Percentiles rank a stretch among this genome's conserved stretches.
These are phyloP conservation scores for Brassica balearica DNA, from an alignment of 441 rosid genomes.

Conservation along the genomic window DNA sequence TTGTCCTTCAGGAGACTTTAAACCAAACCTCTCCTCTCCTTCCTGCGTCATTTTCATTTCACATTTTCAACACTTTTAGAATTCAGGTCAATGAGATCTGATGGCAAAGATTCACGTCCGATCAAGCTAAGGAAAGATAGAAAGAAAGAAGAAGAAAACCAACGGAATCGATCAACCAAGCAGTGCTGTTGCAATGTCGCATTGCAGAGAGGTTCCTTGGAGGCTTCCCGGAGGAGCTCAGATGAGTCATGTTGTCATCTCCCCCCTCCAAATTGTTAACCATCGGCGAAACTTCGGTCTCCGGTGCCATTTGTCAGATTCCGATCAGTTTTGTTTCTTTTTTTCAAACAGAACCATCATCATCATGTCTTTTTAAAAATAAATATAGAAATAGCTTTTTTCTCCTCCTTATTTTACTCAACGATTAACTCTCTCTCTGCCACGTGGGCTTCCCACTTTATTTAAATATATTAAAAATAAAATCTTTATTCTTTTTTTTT, in stretches of 20 bases:
- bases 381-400: slow-evolving; percentile 31
- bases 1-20: slow-evolving; percentile 54
- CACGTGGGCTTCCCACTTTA: slow-evolving; percentile 32
- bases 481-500: too few species aligned
- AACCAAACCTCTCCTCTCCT: slow-evolving; percentile 56
- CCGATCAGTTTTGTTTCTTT: slow-evolving; percentile 27
- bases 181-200: slow-evolving; percentile 84
- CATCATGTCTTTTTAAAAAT: not conserved
- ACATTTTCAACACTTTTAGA: not conserved
- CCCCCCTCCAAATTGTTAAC: slow-evolving; percentile 48
- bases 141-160: slow-evolving; percentile 42
- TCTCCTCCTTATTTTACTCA: slow-evolving; percentile 42
- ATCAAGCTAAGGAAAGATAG: slow-evolving; percentile 2
- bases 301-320: slow-evolving; percentile 63
- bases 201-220: slow-evolving; percentile 74
- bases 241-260: slow-evolving; percentile 54
- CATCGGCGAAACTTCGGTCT: slow-evolving; percentile 60
- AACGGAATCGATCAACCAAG: slow-evolving; percentile 70
- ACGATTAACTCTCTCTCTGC: slow-evolving; percentile 20
- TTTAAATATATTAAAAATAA: not conserved
- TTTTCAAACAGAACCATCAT: not conserved
- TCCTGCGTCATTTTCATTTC: slow-evolving; percentile 52
- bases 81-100: slow-evolving; percentile 7
- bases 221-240: slow-evolving; percentile 61
- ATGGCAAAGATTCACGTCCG: slow-evolving; percentile 21